phyloP scores from a whole-genome alignment of 441 rosid genomes.

The Erodium texanum region DNA sequence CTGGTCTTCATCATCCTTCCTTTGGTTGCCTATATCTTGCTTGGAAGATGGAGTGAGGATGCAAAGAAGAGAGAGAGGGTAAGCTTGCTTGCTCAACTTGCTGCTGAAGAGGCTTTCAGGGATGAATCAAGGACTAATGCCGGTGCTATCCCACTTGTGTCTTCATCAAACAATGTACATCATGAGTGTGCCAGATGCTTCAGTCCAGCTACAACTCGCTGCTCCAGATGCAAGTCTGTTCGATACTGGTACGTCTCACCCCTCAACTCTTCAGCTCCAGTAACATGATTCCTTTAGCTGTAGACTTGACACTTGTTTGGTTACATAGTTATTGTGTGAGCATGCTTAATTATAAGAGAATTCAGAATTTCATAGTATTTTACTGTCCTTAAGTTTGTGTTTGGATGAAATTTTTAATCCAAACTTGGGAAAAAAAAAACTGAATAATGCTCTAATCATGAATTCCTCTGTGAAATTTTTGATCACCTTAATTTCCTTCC shows the following conservation, averaged over 20 bases:
- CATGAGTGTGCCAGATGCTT: constrained; percentile 66
- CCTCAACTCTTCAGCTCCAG: too few species aligned
- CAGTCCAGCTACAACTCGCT: constrained; percentile 75
- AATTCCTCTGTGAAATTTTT: too few species aligned
- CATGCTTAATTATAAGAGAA: too few species aligned
- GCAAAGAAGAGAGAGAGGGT: constrained; percentile 51
- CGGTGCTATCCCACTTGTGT: constrained; percentile 27
- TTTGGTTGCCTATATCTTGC: constrained; percentile 54
- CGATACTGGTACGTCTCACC: constrained; percentile 74
- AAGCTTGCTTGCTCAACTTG: constrained; percentile 58
- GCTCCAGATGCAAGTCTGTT: constrained; percentile 81
- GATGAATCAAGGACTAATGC: constrained; percentile 43
- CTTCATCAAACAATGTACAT: constrained; percentile 33
- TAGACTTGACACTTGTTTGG: too few species aligned
- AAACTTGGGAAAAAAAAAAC: too few species aligned
- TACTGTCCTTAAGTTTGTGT: too few species aligned
- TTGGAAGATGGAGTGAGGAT: constrained; percentile 81
- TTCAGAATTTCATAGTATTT: too few species aligned
- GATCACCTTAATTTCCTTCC: too few species aligned
- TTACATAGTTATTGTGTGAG: too few species aligned
- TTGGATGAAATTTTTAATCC: too few species aligned
- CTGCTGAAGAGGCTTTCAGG: constrained; percentile 67
- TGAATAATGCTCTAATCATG: too few species aligned
- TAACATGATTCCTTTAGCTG: too few species aligned
- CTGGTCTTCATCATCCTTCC: constrained; percentile 81